Base-by-base conservation (phyloP, 2,329 filamentous ascomycete species). In the Fusarium tricinctum region DNA sequence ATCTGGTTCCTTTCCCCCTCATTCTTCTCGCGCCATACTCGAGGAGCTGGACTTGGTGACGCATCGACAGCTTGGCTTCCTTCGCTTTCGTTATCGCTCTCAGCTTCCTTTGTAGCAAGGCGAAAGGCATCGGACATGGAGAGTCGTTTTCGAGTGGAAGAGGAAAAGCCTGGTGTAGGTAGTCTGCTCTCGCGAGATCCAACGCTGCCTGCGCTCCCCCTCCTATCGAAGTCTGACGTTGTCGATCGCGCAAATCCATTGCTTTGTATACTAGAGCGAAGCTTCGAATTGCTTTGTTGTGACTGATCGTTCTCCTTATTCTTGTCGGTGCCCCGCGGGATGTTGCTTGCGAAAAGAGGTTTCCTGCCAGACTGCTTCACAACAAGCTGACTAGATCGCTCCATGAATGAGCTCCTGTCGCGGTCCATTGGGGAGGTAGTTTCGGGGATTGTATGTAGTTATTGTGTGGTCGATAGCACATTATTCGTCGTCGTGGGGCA, bases 41-140 rank as follows among this genome's bases (percentile, higher is more conserved):
- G 77, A 3, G 84, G 84, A 2, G 84, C 84, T 1, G 84, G 84
- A 55, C 84, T 86, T 1, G 84, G 84, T 3, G 84, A 86, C 19
- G 80, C 84, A 61, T 82, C 81, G n/a, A 73, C 67, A n/a, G 62
- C 56, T 17, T 73, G 66, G 28, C 69, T 74, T n/a, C 74, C 73
- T 38, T 68, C 69, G 13, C 69, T 66, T 40, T 68, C 69, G 12
- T 69, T 66, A 47, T 63, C 71, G 32, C 71, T 69, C 8, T 73
- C 73, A 35, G 71, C 74, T 51, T 79, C 78, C 33, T 70, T 70
- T 35, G 71, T 75, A 6, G 77, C 80, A 40, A 76, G 58, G 44
- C 55, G 72, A 69, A 80, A 83, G 8, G 83, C 83, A 43, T 85
- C 83, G 17, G 76, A 67, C 19, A 85, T 69, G 5, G 79, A 80